Base-by-base conservation (phyloP, 805 yeast genomes). In the Candida germanica region DNA sequence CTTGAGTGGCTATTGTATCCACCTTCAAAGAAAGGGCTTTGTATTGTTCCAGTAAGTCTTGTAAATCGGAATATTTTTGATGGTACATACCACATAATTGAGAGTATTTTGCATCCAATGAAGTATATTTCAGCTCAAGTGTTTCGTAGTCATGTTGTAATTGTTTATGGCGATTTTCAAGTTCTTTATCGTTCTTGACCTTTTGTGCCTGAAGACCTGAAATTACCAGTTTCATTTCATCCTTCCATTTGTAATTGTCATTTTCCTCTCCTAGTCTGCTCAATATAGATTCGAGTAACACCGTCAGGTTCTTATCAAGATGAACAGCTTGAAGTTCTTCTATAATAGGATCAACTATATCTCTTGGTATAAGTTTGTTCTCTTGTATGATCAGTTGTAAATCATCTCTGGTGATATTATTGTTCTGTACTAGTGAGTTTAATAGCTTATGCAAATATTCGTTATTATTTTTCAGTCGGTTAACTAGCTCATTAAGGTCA, bases 391-490 rank as follows among this genome's bases (percentile, higher is more conserved):
- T 49, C 49, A 13, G 46, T 20, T 19, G 39, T 40, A 18, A 49
- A 48, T 21, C 49, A 25, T 13, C 20, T 31, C 12, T 42, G 29
- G 42, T 31, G 37, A 25, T 22, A 19, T 23, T 18, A 15, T 27
- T 35, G 21, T 64, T 65, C n/a, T 49, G 44, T 8, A 65, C 58
- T 19, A 66, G 53, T 29, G 58, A 57, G 16, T 55, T 51, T 10
- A 66, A 53, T 26, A 66, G 49, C 40, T 53, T 56, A 38, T 56
- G 63, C 51, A 66, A 58, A 39, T 61, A 44, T 36, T 55, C 59
- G 42, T 66, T 64, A 42, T 66, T 66, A 43, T 61, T 64, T 46
- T 61, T 65, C 60, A 60, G 66, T 20, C 71, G 46, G 26, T 63
- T 69, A 16, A 51, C 53, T 30, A 66, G 51, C 40, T 65, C 66